Conservation (phyloP, 208 protist genomes). For the Leishmania amazonensis region DNA sequence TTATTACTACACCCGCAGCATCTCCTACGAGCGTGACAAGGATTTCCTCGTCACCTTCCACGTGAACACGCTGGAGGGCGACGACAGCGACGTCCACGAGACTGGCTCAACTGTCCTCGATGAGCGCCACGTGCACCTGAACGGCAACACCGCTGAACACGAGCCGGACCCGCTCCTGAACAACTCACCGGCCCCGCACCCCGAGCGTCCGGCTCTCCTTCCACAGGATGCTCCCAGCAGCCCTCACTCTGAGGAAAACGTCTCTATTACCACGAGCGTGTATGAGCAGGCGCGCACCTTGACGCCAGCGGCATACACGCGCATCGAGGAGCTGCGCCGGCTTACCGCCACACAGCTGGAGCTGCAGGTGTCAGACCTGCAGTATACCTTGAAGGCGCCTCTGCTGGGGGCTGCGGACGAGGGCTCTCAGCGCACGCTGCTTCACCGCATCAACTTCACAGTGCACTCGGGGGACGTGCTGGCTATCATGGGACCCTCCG, state of each 20-base stretch:
- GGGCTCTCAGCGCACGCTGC: constrained; percentile 36
- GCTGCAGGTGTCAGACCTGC: constrained; percentile 56
- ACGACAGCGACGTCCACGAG: constrained; percentile 4
- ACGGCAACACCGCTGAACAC: not conserved
- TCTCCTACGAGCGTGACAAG: constrained; percentile 33
- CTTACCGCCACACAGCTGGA: constrained; percentile 54
- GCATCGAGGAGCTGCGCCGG: constrained; percentile 39
- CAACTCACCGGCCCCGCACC: constrained; percentile 7
- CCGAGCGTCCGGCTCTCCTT: constrained; percentile 5
- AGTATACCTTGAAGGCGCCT: constrained; percentile 54
- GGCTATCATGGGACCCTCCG: constrained; percentile 91
- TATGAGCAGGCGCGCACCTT: constrained; percentile 28
- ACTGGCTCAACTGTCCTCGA: not conserved
- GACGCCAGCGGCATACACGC: constrained; percentile 35
- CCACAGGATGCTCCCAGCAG: constrained; percentile 4
- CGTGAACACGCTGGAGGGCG: constrained; percentile 26
- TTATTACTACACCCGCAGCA: constrained; percentile 34
- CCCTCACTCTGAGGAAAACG: constrained; percentile 16
- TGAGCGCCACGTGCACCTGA: constrained; percentile 1
- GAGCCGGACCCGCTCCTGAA: constrained; percentile 6
- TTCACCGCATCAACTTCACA: constrained; percentile 79
- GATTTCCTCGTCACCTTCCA: constrained; percentile 73
- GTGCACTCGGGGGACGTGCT: constrained; percentile 83
- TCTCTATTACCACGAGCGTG: constrained; percentile 34
- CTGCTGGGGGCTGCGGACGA: constrained; percentile 45